phyloP scores from a whole-genome alignment of 2,329 filamentous ascomycete species.

The Fusarium miscanthi region DNA sequence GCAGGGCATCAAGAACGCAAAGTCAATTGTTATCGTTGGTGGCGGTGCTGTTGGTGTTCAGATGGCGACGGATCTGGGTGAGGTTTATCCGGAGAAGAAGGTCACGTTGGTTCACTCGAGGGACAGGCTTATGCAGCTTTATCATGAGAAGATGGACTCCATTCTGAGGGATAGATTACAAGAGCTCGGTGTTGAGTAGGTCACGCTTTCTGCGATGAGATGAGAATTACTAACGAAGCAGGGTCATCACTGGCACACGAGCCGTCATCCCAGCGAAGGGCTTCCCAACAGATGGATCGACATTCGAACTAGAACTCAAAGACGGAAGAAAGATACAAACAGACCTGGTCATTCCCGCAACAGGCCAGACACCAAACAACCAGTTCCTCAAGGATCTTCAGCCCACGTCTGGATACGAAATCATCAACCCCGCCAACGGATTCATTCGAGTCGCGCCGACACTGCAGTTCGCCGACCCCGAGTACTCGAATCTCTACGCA shows the following conservation, averaged over 20 bases:
- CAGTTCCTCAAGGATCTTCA: conserved; percentile 36
- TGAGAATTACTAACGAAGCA: neutral
- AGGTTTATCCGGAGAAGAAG: conserved; percentile 41
- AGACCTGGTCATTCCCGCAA: conserved; percentile 41
- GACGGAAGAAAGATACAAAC: conserved; percentile 37
- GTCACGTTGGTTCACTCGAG: conserved; percentile 41
- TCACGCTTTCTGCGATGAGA: rapidly evolving
- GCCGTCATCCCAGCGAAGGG: conserved; percentile 35
- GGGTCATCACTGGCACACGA: conserved; percentile 38
- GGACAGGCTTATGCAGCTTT: conserved; percentile 41
- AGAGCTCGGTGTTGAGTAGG: conserved; percentile 42
- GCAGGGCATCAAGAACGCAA: conserved; percentile 30
- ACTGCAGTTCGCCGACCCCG: conserved; percentile 39
- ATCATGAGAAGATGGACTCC: conserved; percentile 41
- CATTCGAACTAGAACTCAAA: conserved; percentile 36
- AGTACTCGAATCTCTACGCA: conserved; percentile 40
- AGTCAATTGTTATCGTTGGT: conserved; percentile 41
- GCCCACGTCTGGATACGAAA: neutral
- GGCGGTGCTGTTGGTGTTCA: conserved; percentile 43
- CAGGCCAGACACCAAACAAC: conserved; percentile 43
- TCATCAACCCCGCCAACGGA: conserved; percentile 37
- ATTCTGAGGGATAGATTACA: conserved; percentile 33
- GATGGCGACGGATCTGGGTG: conserved; percentile 43
- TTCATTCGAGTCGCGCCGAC: conserved; percentile 39
- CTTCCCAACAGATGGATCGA: conserved; percentile 35